Evolutionary conservation across 108 stramenopile species (phyloP).

Genomic region (Chaetoceros tenuissimus): DNA sequence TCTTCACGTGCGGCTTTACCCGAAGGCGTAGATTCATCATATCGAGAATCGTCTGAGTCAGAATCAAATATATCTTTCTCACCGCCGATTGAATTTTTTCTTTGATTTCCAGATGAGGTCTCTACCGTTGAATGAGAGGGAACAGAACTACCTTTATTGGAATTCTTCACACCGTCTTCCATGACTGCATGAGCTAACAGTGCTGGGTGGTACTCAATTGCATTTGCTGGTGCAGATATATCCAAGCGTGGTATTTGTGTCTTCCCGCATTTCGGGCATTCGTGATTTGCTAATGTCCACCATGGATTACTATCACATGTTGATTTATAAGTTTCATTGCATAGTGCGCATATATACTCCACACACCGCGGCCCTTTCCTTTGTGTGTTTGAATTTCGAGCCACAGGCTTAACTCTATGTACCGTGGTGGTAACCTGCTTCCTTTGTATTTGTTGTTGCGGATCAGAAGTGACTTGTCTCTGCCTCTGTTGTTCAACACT

Average conservation of each 20-base stretch:
- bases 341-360: constrained; percentile 76
- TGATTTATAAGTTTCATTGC: constrained; percentile 67
- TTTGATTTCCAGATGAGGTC: neutral
- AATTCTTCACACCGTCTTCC: constrained; percentile 18
- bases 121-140: neutral
- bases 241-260: constrained; percentile 79
- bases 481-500: neutral
- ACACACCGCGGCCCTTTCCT: constrained; percentile 55
- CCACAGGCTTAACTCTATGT: constrained; percentile 12
- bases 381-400: constrained; percentile 15
- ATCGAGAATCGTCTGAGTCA: constrained; percentile 39
- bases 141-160: constrained; percentile 6
- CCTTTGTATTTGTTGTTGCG: neutral
- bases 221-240: constrained; percentile 73
- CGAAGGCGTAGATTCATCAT: constrained; percentile 42
- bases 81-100: constrained; percentile 3
- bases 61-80: constrained; percentile 22
- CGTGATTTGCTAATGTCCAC: constrained; percentile 73
- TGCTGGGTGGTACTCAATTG: constrained; percentile 87
- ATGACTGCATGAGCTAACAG: constrained; percentile 70
- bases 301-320: constrained; percentile 75
- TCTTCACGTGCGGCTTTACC: constrained; percentile 63
- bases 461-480: neutral
- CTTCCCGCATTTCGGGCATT: constrained; percentile 83
- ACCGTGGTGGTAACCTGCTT: neutral